Percentiles rank a stretch among this genome's conserved stretches.
phyloP scores from a whole-genome alignment of 495 filamentous ascomycete species.

The Chaetomidium leptoderma region DNA sequence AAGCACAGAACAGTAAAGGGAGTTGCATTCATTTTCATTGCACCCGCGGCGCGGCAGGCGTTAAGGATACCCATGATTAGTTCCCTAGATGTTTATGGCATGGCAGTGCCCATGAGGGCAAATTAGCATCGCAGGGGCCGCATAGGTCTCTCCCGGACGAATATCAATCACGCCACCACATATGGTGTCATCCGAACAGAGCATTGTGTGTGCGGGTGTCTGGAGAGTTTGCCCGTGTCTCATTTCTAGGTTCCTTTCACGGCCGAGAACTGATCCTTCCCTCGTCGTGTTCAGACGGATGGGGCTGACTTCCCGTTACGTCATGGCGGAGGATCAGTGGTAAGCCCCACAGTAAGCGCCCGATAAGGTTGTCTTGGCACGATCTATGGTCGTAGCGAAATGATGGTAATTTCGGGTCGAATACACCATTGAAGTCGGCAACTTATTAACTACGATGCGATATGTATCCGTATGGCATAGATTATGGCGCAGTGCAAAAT shows the following conservation, averaged over 20 bases:
- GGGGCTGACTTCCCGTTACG: neutral
- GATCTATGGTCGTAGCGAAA: neutral
- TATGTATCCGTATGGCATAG: no score
- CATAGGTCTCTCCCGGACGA: neutral
- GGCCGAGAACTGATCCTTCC: no score
- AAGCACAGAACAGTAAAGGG: neutral
- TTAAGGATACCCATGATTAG: slow-evolving; percentile 23
- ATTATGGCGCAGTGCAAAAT: no score
- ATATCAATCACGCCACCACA: neutral
- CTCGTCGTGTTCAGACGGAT: no score
- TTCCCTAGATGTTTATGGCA: neutral
- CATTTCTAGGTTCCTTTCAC: no score
- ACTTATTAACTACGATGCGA: no score
- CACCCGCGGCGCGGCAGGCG: slow-evolving; percentile 12
- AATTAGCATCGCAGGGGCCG: neutral
- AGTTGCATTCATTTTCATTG: neutral
- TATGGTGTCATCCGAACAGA: neutral
- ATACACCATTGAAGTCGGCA: no score
- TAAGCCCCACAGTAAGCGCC: neutral
- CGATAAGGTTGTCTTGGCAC: neutral
- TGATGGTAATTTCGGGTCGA: neutral
- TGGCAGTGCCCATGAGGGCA: neutral
- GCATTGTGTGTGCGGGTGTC: no score
- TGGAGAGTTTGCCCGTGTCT: no score
- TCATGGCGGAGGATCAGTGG: neutral